Base-by-base conservation (phyloP, 2,329 filamentous ascomycete species). In the Hypoxylon sp. region DNA sequence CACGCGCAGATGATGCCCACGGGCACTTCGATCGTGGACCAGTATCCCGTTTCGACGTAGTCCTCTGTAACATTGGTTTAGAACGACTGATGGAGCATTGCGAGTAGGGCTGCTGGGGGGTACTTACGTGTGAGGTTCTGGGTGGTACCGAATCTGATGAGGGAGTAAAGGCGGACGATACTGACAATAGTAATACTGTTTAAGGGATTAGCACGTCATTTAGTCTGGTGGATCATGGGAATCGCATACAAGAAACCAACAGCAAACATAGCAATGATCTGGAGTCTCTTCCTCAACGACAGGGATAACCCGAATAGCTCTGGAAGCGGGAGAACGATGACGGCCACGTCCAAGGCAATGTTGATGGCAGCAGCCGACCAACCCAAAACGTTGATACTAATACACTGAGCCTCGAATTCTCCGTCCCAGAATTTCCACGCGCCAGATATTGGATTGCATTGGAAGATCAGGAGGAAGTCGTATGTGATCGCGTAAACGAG, bases 231-330 rank as follows among this genome's bases (percentile, higher is more conserved):
- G 17, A 11, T 23, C 11, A 10, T 10, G 9, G 10, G 17, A 38
- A 19, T 1, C n/a, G 64, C 75, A 60, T 60, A 77, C 75, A 78
- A 77, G 64, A 79, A 76, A 34, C 78, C 77, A 11, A 79, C 71
- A 59, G 74, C 73, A 67, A 79, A 79, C 77, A 79, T 79, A 43
- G 75, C 58, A n/a, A 79, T 66, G 30, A 79, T 76, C 59, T 78
- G 77, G 1, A 75, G 45, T 68, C 76, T 79, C 67, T 78, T 79
- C 48, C 65, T 74, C 58, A 65, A 41, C 5, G 77, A 78, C 63
- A 77, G 65, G 17, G 72, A 74, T 0, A 79, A 66, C 9, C 60
- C 68, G 56, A 72, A 73, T 11, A 79, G 62, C 50, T 74, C 66
- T 1, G 77, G 76, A 3, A 79, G 68, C 7, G 78, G 78, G 14